Evolutionary conservation across 768 basidiomycete genomes (phyloP), one percentile per base, ranked within the genome.

Genomic region (Rhodotorula sphaerocarpa): DNA sequence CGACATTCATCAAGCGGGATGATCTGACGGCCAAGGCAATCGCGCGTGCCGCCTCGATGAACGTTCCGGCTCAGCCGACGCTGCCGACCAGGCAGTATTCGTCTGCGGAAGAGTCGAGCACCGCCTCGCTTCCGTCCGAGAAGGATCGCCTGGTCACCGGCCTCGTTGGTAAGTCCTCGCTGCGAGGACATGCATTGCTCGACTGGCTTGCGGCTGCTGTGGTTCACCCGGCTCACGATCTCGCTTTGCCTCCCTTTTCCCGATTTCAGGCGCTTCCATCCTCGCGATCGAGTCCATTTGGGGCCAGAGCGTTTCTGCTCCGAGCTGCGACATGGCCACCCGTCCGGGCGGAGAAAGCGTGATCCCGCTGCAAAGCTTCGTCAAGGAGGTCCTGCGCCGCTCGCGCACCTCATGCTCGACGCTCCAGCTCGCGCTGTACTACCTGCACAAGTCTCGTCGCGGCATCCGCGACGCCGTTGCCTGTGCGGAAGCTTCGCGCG

Each of bases 371-470:
- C 67, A 82, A 67, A 79, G 80, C 7, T 93, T 93, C 70, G 87
- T 93, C 33, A 86, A 88, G 73, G 89, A 93, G 75, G 86, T 91
- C 12, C 80, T 93, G 20, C 82, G 87, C 55, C 85, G 90, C 42
- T 90, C 88, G 18, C 82, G 87, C 50, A 91, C 89, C 0, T 86
- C 87, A 7, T 86, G 85, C 46, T 82, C 81, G 47, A 87, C 90
- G 6, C 79, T 93, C 12, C 89, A 92, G 73, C 87, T 88, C 0
- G 90, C 90, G 0, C 89, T 90, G 73, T 92, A 91, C 73, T 73
- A 72, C 67, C 77, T 92, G 18, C 88, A 90, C 74, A 88, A 86
- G 7, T 80, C 89, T n/a, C 84, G 87, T 9, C 73, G 78, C 31
- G 84, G 82, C 73, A 76, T 91, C 18, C 83, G 86, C 1, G 83